Base-by-base conservation (phyloP, 345 rosid species). In the Dimocarpus longan region DNA sequence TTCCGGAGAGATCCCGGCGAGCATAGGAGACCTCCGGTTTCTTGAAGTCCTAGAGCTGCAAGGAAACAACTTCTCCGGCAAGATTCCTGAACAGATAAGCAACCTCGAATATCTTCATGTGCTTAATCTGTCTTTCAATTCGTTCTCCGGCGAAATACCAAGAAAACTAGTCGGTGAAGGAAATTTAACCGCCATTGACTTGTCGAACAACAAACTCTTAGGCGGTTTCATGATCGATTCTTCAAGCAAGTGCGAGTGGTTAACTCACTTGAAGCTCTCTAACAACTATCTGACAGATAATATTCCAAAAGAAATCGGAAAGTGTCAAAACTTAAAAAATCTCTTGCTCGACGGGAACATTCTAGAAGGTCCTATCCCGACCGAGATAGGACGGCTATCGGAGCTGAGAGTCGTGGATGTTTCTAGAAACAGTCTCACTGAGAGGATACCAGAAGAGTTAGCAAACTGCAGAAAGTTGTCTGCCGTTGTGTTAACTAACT, bases 361-460 rank as follows among this genome's bases (percentile, higher is more conserved):
- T 77, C 82, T 91, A 32, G 80, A 86, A 71, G 92, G 92, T 76
- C 67, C 57, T 74, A 83, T 91, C 76, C 92, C 95, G 37, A 66
- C 81, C 11, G 90, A 88, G 89, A 78, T 91, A 11, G 95, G 92
- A 57, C 80, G 22, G 78, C 80, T 88, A 68, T 40, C 87, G 16
- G 91, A 89, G 79, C 92, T 91, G 18, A 81, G 83, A 10, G 85
- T 91, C 54, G 81, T 91, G 16, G 95, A 91, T 84, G 86, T 91
- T 78, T 91, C 95, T 52, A 88, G 87, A 16, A 91, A 91, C 79
- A 77, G 89, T 76, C 87, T 91, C 66, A 83, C 88, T 9, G 89
- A 79, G 40, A 69, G 42, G 59, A 87, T 91, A 72, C 92, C 95
- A 0, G 82, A 73, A 71, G 92, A 89, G 83, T 72, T 91, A 44